Evolutionary conservation across 1,284 basidiomycete species (phyloP), one percentile per base, ranked within the genome.

Genomic region (Cystodermella granulosa): DNA sequence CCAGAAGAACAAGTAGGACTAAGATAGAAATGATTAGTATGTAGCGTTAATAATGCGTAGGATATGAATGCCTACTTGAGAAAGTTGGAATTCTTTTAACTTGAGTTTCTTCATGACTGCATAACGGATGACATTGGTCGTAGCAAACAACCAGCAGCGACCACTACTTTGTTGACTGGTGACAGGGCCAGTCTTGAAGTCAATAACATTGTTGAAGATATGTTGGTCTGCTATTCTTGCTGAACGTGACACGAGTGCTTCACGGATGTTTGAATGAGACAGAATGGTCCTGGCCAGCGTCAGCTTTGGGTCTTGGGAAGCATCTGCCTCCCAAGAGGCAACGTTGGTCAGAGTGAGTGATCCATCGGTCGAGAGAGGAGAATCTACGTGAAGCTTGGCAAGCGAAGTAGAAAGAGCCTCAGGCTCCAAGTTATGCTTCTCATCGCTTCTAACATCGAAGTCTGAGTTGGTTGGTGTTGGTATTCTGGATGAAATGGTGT

Each of bases 1-100:
- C 74, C 85, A 94, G 75, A 95, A 93, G 76, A 90, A 93, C 16
- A 93, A 74, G 67, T 95, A 95, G 4, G 81, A 81, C 84, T 89
- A 59, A 14, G 31, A 43, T 46, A 34, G 45, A 23, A 41, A 15
- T 18, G 34, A 34, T 24, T 20, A 46, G 11, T 20, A 18, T 8
- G 34, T 20, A 37, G n/a, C 16, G 16, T 39, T 7, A 18, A 24
- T 31, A 17, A 22, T 21, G 21, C 8, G 39, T 4, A 16, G 14
- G 5, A 15, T 35, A 4, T 14, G n/a, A 20, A n/a, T 39, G 62
- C 73, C 45, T 42, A 81, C 83, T 75, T 95, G 92, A 13, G 89
- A 91, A 21, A 94, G 80, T 69, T 96, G 82, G 66, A 96, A 94
- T 40, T 92, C 86, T 48, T 79, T 80, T 34, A 98, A 71, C 58